Evolutionary conservation across 2,329 filamentous ascomycete genomes (phyloP), one percentile per base, ranked within the genome.

Genomic region (Paracoccidioides lutzii): DNA sequence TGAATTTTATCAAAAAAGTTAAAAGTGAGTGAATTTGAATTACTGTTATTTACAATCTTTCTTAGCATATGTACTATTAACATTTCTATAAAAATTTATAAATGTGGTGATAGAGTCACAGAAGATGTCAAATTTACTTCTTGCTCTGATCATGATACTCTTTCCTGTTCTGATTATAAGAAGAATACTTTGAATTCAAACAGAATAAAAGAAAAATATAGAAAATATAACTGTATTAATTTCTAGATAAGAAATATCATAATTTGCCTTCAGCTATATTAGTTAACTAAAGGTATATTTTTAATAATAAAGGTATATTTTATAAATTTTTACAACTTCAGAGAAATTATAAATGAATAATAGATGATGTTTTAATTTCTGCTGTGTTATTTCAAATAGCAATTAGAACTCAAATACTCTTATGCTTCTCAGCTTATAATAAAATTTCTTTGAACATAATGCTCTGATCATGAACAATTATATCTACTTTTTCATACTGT

Each of bases 401-500:
- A 28, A 54, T 54, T 46, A 54, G 28, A 14, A 35, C 41, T 46
- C 41, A 54, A 54, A 46, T 28, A 45, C 52, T 45, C 28, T 46
- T 41, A 54, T 28, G 28, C 41, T 42, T 54, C 40, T 41, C 52
- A 54, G 52, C 41, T 15, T 54, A 41, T 54, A 54, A 44, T n/a
- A 41, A 54, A 46, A 54, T 46, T 54, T 44, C 52, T 54, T 54
- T 28, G 22, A 46, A 54, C 42, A 53, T 53, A n/a, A 53, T 35
- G 28, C 41, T 15, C 41, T 54, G 52, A 54, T 54, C 52, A 54
- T 15, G 30, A 46, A 54, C 35, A 51, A 56, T 53, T 56, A 49
- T 53, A 5, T 56, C 49, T 53, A 53, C 42, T 42, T 56, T 41
- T 56, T 32, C 40, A 22, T 57, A 57, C 40, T 46, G 44, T 54